Percentiles rank a stretch among this genome's conserved stretches.
Conservation (phyloP, 768 basidiomycete species). For the Lactifluus hygrophoroides region DNA sequence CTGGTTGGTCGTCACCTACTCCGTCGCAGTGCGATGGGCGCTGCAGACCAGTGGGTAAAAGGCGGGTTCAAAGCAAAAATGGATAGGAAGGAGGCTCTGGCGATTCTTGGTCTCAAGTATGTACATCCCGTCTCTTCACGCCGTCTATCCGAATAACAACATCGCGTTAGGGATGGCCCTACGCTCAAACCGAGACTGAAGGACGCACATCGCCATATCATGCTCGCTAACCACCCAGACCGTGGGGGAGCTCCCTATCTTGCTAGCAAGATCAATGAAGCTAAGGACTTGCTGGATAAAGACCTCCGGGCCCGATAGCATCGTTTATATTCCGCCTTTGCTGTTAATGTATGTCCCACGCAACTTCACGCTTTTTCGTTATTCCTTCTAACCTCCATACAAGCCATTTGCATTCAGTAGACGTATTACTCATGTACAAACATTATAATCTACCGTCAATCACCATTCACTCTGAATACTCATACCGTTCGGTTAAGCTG, state of each 20-base stretch:
- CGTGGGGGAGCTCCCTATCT: slow-evolving; percentile 97
- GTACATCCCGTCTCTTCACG: slow-evolving; percentile 27
- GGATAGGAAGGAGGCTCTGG: slow-evolving; percentile 90
- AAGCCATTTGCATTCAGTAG: neutral
- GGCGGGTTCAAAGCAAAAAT: slow-evolving; percentile 95
- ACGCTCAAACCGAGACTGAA: slow-evolving; percentile 71
- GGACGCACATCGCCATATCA: slow-evolving; percentile 93
- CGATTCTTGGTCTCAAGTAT: slow-evolving; percentile 87
- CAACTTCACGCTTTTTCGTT: neutral
- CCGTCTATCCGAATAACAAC: neutral
- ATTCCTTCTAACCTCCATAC: neutral
- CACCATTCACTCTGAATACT: neutral
- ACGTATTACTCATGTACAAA: slow-evolving; percentile 2
- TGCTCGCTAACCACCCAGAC: slow-evolving; percentile 99
- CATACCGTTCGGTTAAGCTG: neutral
- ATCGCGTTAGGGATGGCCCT: slow-evolving; percentile 63
- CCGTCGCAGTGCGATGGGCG: slow-evolving; percentile 52
- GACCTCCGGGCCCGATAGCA: slow-evolving; percentile 42
- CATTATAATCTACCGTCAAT: neutral
- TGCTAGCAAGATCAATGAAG: slow-evolving; percentile 98
- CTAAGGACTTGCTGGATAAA: slow-evolving; percentile 86
- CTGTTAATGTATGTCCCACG: neutral
- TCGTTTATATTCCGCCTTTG: neutral
- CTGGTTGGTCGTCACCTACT: slow-evolving; percentile 66
- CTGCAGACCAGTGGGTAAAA: slow-evolving; percentile 78